Evolutionary conservation across 1,139 yeast genomes (phyloP).

Genomic region (Sugiyamaella sp.): DNA sequence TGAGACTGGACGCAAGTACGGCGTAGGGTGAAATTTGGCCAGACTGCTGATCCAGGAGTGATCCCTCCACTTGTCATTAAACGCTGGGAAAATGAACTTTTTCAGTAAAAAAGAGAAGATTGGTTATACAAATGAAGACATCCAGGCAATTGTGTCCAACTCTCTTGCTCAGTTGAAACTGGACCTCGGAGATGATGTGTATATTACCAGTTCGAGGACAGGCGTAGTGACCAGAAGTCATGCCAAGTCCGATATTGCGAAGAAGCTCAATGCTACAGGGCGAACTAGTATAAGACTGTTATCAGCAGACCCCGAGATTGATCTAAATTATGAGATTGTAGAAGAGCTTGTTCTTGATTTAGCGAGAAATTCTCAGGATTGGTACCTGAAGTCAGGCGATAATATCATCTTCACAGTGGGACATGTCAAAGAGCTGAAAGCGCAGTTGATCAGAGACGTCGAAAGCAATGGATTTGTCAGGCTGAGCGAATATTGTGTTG

Average conservation of each 20-base stretch:
- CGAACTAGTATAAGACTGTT: conserved; percentile 29
- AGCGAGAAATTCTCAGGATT: background rate
- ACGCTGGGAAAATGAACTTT: conserved; percentile 11
- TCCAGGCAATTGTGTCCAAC: conserved; percentile 25
- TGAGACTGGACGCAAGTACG: too few species aligned
- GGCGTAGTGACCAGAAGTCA: conserved; percentile 30
- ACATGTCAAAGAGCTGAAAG: conserved; percentile 14
- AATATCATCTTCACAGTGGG: conserved; percentile 20
- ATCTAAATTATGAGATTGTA: conserved; percentile 23
- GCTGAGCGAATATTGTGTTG: conserved; percentile 7
- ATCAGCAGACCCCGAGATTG: conserved; percentile 26
- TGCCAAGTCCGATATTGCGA: conserved; percentile 26
- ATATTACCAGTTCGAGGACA: conserved; percentile 26
- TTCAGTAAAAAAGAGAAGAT: conserved; percentile 12
- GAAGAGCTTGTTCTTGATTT: conserved; percentile 17
- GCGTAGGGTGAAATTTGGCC: background rate
- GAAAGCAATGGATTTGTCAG: background rate
- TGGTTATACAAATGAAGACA: conserved; percentile 28
- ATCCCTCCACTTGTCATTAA: too few species aligned
- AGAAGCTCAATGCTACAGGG: conserved; percentile 27
- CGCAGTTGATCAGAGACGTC: background rate
- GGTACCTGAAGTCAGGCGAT: conserved; percentile 16
- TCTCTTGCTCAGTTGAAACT: conserved; percentile 22
- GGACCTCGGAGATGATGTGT: conserved; percentile 28
- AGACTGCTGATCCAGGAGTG: background rate